These are phyloP conservation scores for Pseudogymnoascus verrucosus DNA, from an alignment of 2,329 filamentous ascomycete species.

Conservation along the genomic window DNA sequence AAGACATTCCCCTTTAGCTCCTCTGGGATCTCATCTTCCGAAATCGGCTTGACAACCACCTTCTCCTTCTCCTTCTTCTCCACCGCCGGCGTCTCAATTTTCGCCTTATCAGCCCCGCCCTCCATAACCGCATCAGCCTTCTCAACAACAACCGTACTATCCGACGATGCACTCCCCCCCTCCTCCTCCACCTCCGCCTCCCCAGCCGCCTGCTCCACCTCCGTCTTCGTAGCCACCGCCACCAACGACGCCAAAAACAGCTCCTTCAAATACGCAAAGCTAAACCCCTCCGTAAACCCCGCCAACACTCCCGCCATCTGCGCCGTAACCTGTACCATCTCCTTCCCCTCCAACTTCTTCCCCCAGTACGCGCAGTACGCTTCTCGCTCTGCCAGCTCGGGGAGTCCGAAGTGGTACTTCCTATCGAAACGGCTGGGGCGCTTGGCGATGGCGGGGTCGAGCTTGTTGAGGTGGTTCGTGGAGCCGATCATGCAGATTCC, in stretches of 20 bases:
- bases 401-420: constrained; percentile 57
- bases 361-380: constrained; percentile 59
- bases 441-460: constrained; percentile 61
- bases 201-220: constrained; percentile 14
- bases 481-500: constrained; percentile 63
- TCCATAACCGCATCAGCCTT: not conserved
- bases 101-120: not conserved
- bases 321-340: constrained; percentile 52
- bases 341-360: constrained; percentile 45
- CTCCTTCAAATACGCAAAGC: constrained; percentile 63
- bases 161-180: constrained; percentile 9
- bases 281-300: constrained; percentile 55
- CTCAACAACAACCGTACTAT: not conserved
- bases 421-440: constrained; percentile 59
- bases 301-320: constrained; percentile 51
- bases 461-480: constrained; percentile 56
- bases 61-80: not conserved
- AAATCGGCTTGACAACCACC: not conserved
- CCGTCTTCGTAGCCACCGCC: constrained; percentile 37
- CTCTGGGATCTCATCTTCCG: not conserved
- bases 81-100: not conserved
- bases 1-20: not conserved
- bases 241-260: constrained; percentile 57
- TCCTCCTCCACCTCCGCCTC: constrained; percentile 17
- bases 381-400: constrained; percentile 43